Base-by-base conservation (phyloP, 257 asterid species). In the Solanum raphanifolium region DNA sequence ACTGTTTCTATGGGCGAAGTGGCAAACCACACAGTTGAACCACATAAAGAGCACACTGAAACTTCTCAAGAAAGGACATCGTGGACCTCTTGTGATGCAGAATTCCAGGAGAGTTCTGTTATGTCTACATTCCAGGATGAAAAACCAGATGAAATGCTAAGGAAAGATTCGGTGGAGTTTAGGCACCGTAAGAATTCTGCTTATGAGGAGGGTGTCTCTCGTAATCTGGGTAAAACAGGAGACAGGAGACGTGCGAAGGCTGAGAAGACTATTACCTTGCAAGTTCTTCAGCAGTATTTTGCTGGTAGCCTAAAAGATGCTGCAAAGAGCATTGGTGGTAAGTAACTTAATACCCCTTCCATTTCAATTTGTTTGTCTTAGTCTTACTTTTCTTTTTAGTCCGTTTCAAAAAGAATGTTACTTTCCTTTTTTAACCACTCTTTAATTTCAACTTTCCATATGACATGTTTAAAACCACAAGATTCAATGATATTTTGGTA, bases 301-400 rank as follows among this genome's bases (percentile, higher is more conserved):
- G 94, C 99, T 18, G 98, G 98, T 81, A 97, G 98, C 92, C 94
- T 97, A 55, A 95, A 95, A 91, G 99, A 97, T 88, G 99, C 99
- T 86, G 99, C 99, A 65, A 94, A 65, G 90, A 94, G 92, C 91
- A 95, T 95, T 88, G 97, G 99, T 74, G 99, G 98, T 94, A 90
- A 92, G 98, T 65, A 58, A 62, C 18, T 20, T 79, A 79, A 16
- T 81, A 25, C 34, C 12, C 73, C 20, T 29, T 11, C 20, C 18
- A 12, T 25, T 66, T 66, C 5, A 66, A 66, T 66, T 66, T 66
- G 34, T 66, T 66, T 25, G 73, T 13, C 73, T 66, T 66, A 2
- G 10, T 25, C 73, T 25, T 66, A 66, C 34, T 66, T 2, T 5
- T 12, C 73, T 66, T 25, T 66, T 66, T 27, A 25, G 20, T 66